Conservation (phyloP, 192 early-diverging fungal genomes). For the Coemansia sp. region DNA sequence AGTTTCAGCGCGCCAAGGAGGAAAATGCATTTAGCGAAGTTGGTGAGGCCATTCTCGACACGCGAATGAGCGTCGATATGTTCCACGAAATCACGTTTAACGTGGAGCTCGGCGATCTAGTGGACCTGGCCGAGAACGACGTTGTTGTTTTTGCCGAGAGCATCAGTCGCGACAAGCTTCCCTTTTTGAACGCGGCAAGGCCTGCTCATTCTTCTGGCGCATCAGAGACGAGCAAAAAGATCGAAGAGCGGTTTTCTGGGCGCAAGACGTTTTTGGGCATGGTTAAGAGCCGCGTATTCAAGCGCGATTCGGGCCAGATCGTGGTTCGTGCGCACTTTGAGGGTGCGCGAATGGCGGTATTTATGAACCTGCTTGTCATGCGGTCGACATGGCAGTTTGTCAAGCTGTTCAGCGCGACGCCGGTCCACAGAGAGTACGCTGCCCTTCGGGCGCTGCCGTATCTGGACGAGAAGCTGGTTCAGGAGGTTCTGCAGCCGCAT, state of each 20-base stretch:
- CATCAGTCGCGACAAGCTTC: slow-evolving; percentile 24
- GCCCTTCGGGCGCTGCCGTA: slow-evolving; percentile 64
- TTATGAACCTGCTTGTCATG: slow-evolving; percentile 30
- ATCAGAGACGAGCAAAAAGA: background rate
- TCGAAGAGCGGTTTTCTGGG: slow-evolving; percentile 11
- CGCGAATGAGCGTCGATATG: slow-evolving; percentile 64
- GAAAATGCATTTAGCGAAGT: slow-evolving; percentile 41
- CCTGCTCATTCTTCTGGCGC: background rate
- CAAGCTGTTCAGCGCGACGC: slow-evolving; percentile 64
- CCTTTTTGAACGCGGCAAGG: slow-evolving; percentile 14
- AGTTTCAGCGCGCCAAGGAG: slow-evolving; percentile 70
- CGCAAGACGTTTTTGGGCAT: slow-evolving; percentile 41
- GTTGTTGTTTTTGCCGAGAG: slow-evolving; percentile 59
- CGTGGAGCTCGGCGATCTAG: slow-evolving; percentile 40
- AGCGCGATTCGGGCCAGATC: slow-evolving; percentile 21
- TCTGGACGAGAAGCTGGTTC: slow-evolving; percentile 56
- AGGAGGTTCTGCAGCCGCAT: slow-evolving; percentile 65
- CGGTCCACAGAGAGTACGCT: slow-evolving; percentile 78
- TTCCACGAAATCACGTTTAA: slow-evolving; percentile 70
- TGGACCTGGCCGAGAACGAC: slow-evolving; percentile 57
- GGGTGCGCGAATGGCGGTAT: slow-evolving; percentile 12
- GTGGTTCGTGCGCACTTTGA: slow-evolving; percentile 31
- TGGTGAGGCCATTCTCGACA: slow-evolving; percentile 45
- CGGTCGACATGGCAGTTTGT: slow-evolving; percentile 45
- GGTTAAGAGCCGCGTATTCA: slow-evolving; percentile 33